phyloP scores from a whole-genome alignment of 139 green algal genomes.

The Chlamydomonas eustigma region DNA sequence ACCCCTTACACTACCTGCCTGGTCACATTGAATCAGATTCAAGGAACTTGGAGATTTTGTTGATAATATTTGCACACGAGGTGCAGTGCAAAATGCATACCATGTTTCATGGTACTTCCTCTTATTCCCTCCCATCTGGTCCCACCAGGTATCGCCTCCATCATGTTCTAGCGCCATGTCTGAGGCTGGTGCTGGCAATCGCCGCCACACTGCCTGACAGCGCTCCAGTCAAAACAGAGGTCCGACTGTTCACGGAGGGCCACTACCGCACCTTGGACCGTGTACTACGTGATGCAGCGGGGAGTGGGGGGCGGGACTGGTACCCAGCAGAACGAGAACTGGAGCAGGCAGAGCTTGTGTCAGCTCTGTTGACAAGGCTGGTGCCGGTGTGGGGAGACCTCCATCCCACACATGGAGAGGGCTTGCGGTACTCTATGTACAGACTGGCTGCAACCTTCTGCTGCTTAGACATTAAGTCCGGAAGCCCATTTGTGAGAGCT shows the following conservation, averaged over 20 bases:
- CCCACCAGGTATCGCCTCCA: constrained; percentile 11
- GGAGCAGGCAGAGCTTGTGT: constrained; percentile 53
- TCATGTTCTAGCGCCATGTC: constrained; percentile 30
- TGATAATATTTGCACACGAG: too few relatives aligned
- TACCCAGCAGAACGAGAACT: constrained; percentile 48
- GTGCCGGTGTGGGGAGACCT: constrained; percentile 17
- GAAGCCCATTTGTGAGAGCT: constrained; percentile 19
- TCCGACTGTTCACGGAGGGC: constrained; percentile 41
- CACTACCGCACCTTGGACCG: constrained; percentile 46
- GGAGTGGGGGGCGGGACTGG: constrained; percentile 31
- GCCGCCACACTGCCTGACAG: constrained; percentile 34
- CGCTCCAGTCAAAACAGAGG: constrained; percentile 36
- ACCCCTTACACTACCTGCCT: too few relatives aligned
- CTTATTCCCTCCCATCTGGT: not conserved
- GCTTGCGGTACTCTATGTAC: constrained; percentile 29
- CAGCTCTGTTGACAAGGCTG: constrained; percentile 48
- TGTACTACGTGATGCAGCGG: constrained; percentile 52
- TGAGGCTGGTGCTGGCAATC: constrained; percentile 47
- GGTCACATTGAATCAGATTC: too few relatives aligned
- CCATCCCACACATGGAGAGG: constrained; percentile 15
- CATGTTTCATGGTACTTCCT: too few relatives aligned
- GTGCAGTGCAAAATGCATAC: too few relatives aligned
- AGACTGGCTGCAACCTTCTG: constrained; percentile 30
- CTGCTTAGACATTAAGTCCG: constrained; percentile 23
- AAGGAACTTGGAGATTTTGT: too few relatives aligned